Evolutionary conservation across 805 yeast species (phyloP).

Genomic region (Pichia heedii): DNA sequence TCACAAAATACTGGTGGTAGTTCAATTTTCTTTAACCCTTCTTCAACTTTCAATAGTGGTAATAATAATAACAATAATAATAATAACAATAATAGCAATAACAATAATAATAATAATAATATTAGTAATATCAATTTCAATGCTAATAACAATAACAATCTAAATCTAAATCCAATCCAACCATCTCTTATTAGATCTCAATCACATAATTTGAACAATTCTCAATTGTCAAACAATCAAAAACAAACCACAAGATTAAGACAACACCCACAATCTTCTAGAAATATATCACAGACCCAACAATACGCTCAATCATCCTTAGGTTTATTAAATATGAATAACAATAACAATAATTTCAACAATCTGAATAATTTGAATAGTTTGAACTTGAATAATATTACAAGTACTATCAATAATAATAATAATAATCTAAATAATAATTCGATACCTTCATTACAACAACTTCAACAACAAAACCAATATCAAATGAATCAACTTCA

Average conservation of each 20-base stretch:
- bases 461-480: conserved; percentile 15
- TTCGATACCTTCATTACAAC: conserved; percentile 7
- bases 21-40: neutral
- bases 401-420: neutral
- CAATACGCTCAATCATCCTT: conserved; percentile 9
- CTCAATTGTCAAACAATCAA: conserved; percentile 18
- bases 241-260: too few species aligned
- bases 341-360: neutral
- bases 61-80: neutral
- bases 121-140: neutral
- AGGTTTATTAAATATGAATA: conserved; percentile 7
- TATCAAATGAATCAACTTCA: conserved; percentile 13
- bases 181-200: conserved; percentile 29
- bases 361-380: neutral
- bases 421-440: neutral
- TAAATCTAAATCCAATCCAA: conserved; percentile 17
- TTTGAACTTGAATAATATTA: neutral
- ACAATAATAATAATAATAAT: neutral
- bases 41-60: neutral
- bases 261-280: conserved; percentile 26
- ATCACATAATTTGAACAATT: conserved; percentile 22
- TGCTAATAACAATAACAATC: neutral
- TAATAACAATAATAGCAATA: neutral
- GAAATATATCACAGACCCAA: conserved; percentile 17
- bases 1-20: conserved; percentile 3